These are phyloP conservation scores for Boletus reticulatus DNA, from an alignment of 768 basidiomycete species.

Conservation along the genomic window DNA sequence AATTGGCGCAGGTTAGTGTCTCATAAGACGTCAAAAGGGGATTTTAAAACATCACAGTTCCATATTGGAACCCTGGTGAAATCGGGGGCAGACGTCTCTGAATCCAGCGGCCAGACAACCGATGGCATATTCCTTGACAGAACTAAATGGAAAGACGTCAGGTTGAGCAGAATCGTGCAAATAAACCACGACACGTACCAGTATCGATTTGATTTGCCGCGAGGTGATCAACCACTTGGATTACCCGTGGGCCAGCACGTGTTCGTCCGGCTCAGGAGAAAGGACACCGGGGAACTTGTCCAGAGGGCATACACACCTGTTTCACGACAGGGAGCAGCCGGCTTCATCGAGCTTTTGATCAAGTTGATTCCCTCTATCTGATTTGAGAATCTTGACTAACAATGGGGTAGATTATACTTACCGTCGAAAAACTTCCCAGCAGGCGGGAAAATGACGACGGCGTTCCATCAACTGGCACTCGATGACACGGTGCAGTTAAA, in stretches of 20 bases:
- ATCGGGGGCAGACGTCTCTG: background rate
- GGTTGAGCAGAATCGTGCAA: slow-evolving; percentile 34
- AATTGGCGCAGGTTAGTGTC: too few species aligned
- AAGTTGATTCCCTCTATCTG: slow-evolving; percentile 35
- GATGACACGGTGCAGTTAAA: slow-evolving; percentile 55
- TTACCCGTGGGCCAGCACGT: slow-evolving; percentile 61
- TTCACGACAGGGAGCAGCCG: slow-evolving; percentile 40
- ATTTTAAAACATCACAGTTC: slow-evolving; percentile 27
- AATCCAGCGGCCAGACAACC: slow-evolving; percentile 4
- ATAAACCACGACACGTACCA: slow-evolving; percentile 49
- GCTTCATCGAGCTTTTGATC: slow-evolving; percentile 52
- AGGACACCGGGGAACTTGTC: slow-evolving; percentile 42
- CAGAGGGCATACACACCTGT: slow-evolving; percentile 63
- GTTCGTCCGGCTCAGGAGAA: slow-evolving; percentile 46
- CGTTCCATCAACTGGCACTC: slow-evolving; percentile 43
- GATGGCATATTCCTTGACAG: slow-evolving; percentile 39
- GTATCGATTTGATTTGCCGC: slow-evolving; percentile 48
- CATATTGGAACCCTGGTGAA: slow-evolving; percentile 51
- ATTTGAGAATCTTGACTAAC: slow-evolving; percentile 4
- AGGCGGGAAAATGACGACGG: slow-evolving; percentile 55
- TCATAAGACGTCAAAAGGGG: too few species aligned
- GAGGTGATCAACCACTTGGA: slow-evolving; percentile 43
- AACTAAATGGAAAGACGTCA: slow-evolving; percentile 48
- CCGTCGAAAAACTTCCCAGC: slow-evolving; percentile 33
- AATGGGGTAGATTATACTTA: slow-evolving; percentile 40